A percentile compares a stretch with the other conserved stretches of the same genome.
Conservation (phyloP, 2,329 filamentous ascomycete genomes). For the Catunica adiposa region DNA sequence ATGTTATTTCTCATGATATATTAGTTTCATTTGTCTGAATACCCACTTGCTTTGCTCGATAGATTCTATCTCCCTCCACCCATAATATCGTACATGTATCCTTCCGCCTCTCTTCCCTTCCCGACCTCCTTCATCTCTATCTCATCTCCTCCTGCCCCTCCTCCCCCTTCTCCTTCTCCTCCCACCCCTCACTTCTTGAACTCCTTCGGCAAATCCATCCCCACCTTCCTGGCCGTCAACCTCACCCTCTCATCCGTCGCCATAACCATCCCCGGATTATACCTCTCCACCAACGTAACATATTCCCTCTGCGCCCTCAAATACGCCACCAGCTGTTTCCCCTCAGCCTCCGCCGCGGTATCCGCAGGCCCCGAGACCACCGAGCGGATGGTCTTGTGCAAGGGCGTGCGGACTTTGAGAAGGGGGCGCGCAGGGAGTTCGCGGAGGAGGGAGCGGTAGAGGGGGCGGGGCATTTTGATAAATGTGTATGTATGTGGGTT, state of each 20-base stretch:
- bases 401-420: conserved; percentile 42
- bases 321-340: conserved; percentile 68
- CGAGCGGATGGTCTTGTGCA: conserved; percentile 49
- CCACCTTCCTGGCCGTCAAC: conserved; percentile 71
- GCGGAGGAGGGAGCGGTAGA: conserved; percentile 79
- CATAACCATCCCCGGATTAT: conserved; percentile 87
- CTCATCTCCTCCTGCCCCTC: background rate
- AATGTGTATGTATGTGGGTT: too few species aligned
- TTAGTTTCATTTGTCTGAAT: too few species aligned
- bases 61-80: too few species aligned
- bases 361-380: conserved; percentile 19
- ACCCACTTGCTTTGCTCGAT: too few species aligned
- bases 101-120: background rate
- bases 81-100: background rate
- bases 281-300: conserved; percentile 64
- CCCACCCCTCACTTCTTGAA: conserved; percentile 19
- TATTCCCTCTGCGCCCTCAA: conserved; percentile 76
- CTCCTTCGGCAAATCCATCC: conserved; percentile 70
- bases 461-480: conserved; percentile 38
- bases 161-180: background rate
- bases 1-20: background rate
- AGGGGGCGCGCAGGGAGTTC: conserved; percentile 62
- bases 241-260: conserved; percentile 69
- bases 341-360: conserved; percentile 19
- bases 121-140: background rate